A percentile compares a stretch with the other conserved stretches of the same genome.
Conservation (phyloP, 495 filamentous ascomycete species). For the Tuber microsphaerosporum region DNA sequence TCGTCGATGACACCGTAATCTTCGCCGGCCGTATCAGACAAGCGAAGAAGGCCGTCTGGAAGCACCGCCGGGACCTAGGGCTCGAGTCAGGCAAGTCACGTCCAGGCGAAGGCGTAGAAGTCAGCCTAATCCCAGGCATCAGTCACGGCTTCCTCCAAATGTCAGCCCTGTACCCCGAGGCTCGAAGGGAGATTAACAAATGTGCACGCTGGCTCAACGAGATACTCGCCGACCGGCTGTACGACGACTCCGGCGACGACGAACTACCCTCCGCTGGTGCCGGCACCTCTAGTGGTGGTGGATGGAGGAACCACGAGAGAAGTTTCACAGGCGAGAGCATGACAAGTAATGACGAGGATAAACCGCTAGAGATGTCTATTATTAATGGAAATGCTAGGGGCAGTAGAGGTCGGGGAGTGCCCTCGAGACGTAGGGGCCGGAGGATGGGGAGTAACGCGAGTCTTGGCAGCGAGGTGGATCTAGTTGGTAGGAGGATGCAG, state of each 20-base stretch:
- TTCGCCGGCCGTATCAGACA: constrained; percentile 81
- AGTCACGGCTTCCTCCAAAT: constrained; percentile 93
- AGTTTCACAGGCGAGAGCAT: constrained; percentile 22
- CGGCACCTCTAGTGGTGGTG: constrained; percentile 32
- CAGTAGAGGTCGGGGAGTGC: constrained; percentile 35
- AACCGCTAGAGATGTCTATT: constrained; percentile 41
- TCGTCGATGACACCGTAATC: constrained; percentile 94
- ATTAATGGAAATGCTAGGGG: constrained; percentile 36
- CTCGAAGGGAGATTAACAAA: constrained; percentile 69
- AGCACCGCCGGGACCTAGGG: constrained; percentile 57
- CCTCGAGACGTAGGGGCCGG: constrained; percentile 23
- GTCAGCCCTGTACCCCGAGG: constrained; percentile 74
- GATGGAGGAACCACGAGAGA: constrained; percentile 30
- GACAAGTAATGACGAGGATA: constrained; percentile 29
- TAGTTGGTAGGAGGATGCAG: constrained; percentile 77
- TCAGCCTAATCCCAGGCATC: constrained; percentile 75
- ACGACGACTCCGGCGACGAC: constrained; percentile 40
- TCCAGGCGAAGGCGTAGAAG: constrained; percentile 53
- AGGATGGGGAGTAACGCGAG: constrained; percentile 60
- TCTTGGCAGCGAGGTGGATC: constrained; percentile 73
- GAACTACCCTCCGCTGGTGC: background rate
- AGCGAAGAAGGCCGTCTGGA: constrained; percentile 65
- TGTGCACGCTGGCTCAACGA: constrained; percentile 71
- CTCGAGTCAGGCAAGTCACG: constrained; percentile 43
- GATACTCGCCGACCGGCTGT: constrained; percentile 51